Evolutionary conservation across 805 yeast genomes (phyloP), one percentile per base, ranked within the genome.

Genomic region (Kluyveromyces siamensis): DNA sequence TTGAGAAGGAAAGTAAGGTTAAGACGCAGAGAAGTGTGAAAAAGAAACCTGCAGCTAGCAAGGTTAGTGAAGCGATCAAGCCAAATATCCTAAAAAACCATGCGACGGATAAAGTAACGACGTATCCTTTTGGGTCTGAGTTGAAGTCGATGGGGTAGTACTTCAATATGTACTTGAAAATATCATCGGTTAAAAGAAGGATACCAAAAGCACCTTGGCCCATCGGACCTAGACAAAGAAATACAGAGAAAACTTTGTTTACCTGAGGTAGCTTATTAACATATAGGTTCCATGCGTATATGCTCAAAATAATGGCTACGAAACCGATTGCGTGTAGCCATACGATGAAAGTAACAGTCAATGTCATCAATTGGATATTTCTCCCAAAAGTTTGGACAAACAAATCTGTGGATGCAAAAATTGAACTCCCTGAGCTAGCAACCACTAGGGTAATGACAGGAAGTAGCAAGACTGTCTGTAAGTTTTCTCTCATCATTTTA

Each of bases 361-460:
- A 65, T 14, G 84, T 78, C 33, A 83, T 68, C 8, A 78, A 58
- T 56, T 79, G 66, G 13, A 60, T 57, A 33, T 57, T 57, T 44
- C 65, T 58, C 36, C 71, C 57, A 75, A 71, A 45, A 62, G 65
- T n/a, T 54, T 48, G 10, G 77, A 81, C 37, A 80, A 68, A 44
- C 64, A 65, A 13, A 61, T 58, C 38, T 68, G 72, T 52, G 62
- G 60, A 59, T 8, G 51, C 52, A 17, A 88, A 70, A 0, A 77
- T 50, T 1, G 80, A 79, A 2, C 95, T 93, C n/a, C 79, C 70
- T 0, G 95, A 77, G 0, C 89, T 73, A 3, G 80, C 77, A 49
- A 89, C 96, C 1, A 87, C 85, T 27, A 86, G 66, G 0, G 96
- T 76, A 17, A 89, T 91, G n/a, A 86, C 74, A 0, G 95, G 93